Conservation (phyloP, 2,329 filamentous ascomycete genomes). For the Cyanodermella asteris region DNA sequence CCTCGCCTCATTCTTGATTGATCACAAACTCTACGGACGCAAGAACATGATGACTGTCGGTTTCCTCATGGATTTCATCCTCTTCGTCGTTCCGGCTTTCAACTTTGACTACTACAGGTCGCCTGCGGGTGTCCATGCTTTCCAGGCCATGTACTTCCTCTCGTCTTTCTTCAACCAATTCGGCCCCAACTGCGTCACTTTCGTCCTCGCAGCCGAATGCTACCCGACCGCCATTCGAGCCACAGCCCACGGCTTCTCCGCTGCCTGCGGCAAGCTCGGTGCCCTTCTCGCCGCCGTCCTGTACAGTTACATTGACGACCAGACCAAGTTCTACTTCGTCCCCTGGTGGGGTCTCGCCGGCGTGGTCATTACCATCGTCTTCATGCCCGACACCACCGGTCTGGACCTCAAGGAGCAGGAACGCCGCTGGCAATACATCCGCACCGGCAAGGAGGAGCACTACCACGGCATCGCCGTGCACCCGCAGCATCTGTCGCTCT, state of each 20-base stretch:
- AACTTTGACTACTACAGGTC: constrained; percentile 64
- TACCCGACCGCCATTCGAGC: constrained; percentile 86
- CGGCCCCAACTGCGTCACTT: constrained; percentile 86
- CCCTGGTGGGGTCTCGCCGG: constrained; percentile 88
- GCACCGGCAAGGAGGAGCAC: constrained; percentile 50
- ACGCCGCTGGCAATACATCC: constrained; percentile 75
- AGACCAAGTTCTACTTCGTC: constrained; percentile 74
- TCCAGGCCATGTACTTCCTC: constrained; percentile 96
- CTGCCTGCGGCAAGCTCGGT: constrained; percentile 71
- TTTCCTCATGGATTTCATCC: constrained; percentile 80
- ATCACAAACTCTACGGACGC: constrained; percentile 90
- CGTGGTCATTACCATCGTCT: constrained; percentile 61
- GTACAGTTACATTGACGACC: constrained; percentile 81
- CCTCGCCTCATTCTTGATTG: constrained; percentile 65
- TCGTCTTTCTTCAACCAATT: constrained; percentile 99
- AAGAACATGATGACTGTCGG: constrained; percentile 93
- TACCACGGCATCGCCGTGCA: constrained; percentile 92
- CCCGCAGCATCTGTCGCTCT: constrained; percentile 66
- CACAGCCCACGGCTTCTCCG: constrained; percentile 85
- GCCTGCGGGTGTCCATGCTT: constrained; percentile 50
- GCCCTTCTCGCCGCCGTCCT: constrained; percentile 70
- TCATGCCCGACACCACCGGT: constrained; percentile 90
- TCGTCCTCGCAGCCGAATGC: constrained; percentile 90
- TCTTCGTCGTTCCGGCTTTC: constrained; percentile 83
- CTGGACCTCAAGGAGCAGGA: constrained; percentile 95